Conservation (phyloP, 768 basidiomycete species). For the Boletus reticuloceps region DNA sequence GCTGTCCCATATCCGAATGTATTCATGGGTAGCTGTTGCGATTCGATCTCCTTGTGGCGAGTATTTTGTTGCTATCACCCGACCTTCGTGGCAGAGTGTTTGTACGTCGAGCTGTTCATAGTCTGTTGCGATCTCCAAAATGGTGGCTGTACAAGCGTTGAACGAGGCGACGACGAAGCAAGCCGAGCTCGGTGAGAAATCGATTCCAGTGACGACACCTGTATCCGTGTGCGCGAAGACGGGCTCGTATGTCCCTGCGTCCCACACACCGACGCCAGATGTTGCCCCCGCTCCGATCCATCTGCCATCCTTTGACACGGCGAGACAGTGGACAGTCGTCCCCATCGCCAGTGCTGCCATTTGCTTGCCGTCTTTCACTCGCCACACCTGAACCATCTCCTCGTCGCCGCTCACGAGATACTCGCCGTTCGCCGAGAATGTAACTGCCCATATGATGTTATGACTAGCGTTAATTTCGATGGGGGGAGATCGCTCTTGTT, state of each 20-base stretch:
- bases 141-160: too few species aligned
- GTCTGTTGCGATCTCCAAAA: too few species aligned
- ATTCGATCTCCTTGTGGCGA: neutral
- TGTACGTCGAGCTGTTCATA: too few species aligned
- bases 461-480: neutral
- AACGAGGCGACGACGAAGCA: neutral
- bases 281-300: neutral
- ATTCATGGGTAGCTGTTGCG: neutral
- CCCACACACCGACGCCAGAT: neutral
- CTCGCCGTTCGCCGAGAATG: neutral
- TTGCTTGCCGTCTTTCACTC: neutral
- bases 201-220: neutral
- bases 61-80: neutral
- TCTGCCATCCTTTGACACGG: neutral
- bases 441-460: neutral
- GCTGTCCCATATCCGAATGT: neutral
- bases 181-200: neutral
- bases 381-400: neutral
- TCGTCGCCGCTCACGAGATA: neutral
- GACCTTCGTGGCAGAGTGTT: too few species aligned
- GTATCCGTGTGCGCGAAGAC: neutral
- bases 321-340: neutral
- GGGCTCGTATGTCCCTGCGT: neutral
- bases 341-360: neutral
- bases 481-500: neutral